Percentiles rank a stretch among this genome's conserved stretches.
Conservation (phyloP, 2,329 filamentous ascomycete genomes). For the Cryphonectria parasitica region DNA sequence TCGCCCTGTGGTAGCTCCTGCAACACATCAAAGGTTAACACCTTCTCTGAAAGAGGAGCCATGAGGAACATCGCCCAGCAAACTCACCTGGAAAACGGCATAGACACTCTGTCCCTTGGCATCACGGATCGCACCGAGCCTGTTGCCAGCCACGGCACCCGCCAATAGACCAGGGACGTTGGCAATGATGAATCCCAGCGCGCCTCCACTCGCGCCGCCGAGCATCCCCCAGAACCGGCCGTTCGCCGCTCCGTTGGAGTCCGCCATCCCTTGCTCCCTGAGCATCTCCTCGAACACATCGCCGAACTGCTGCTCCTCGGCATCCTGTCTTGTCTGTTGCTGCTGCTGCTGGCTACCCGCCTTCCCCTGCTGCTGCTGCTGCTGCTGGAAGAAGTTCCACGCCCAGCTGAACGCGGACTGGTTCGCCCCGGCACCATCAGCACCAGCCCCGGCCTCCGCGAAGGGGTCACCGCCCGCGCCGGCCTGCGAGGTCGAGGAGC, state of each 20-base stretch:
- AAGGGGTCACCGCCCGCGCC: conserved; percentile 50
- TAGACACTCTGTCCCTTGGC: conserved; percentile 95
- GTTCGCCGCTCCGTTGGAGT: conserved; percentile 64
- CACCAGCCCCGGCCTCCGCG: conserved; percentile 48
- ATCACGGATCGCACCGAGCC: conserved; percentile 87
- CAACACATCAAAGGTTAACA: conserved; percentile 13
- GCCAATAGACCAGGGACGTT: conserved; percentile 89
- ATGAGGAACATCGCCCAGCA: background rate
- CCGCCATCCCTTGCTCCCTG: conserved; percentile 80
- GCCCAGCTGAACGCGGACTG: conserved; percentile 75
- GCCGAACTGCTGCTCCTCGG: conserved; percentile 83
- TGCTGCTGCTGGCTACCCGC: conserved; percentile 33
- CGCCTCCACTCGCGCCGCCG: conserved; percentile 84
- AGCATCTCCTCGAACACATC: conserved; percentile 90
- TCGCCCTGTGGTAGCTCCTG: conserved; percentile 83
- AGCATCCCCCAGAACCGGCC: conserved; percentile 84
- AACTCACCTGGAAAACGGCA: conserved; percentile 72
- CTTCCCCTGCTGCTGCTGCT: conserved; percentile 34
- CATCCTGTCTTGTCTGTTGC: conserved; percentile 51
- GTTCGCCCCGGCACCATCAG: conserved; percentile 38
- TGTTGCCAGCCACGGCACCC: conserved; percentile 89
- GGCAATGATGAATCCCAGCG: conserved; percentile 91
- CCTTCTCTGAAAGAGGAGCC: background rate
- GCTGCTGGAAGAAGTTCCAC: conserved; percentile 62
- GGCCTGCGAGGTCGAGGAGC: conserved; percentile 43